A percentile compares a stretch with the other conserved stretches of the same genome.
Conservation (phyloP, 2,329 filamentous ascomycete genomes). For the Fusarium sp. region DNA sequence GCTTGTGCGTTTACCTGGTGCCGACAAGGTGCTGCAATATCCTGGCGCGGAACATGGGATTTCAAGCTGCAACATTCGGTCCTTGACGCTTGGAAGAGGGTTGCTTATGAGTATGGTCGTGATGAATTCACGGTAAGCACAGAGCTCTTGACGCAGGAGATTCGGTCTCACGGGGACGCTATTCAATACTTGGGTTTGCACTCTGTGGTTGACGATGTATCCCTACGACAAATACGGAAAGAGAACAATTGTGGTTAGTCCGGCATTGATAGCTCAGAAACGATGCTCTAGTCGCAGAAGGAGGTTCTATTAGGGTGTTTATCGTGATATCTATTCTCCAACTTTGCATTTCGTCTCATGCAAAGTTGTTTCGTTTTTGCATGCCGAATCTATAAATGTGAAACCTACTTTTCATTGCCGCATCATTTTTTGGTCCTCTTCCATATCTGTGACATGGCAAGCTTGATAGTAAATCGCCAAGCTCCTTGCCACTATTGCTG, state of each 20-base stretch:
- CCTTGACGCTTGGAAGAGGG: background rate
- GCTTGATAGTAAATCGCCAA: background rate
- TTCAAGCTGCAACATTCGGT: background rate
- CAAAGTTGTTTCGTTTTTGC: background rate
- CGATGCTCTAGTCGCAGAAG: background rate
- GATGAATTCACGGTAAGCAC: background rate
- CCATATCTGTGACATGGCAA: background rate
- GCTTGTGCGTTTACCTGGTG: background rate
- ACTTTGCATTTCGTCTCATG: background rate
- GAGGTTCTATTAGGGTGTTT: background rate
- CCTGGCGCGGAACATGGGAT: background rate
- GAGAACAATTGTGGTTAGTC: constrained; percentile 15
- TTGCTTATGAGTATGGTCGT: background rate
- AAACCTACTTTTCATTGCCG: background rate
- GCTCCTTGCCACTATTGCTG: background rate
- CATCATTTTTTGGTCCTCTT: background rate
- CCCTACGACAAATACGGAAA: constrained; percentile 19
- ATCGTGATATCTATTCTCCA: background rate
- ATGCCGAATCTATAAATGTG: background rate
- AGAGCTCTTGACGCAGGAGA: background rate
- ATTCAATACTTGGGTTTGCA: constrained; percentile 19
- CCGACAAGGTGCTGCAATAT: background rate
- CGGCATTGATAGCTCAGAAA: background rate
- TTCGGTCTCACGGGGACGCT: constrained; percentile 32
- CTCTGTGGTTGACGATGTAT: constrained; percentile 14